Conservation (phyloP, 2,329 filamentous ascomycete species). For the Rhexocercosporidium sp. region DNA sequence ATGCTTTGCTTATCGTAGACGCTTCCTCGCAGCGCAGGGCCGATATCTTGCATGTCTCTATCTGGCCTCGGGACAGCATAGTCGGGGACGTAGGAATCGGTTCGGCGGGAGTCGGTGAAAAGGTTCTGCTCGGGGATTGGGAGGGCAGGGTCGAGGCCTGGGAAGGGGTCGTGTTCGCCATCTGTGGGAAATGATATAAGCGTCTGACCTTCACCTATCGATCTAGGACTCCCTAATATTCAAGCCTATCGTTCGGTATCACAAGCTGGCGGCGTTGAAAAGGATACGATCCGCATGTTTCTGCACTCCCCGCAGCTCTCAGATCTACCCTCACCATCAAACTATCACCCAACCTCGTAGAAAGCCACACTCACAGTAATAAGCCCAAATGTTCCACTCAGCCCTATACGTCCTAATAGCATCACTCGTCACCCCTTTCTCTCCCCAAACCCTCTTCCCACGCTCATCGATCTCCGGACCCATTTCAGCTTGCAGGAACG, state of each 20-base stretch:
- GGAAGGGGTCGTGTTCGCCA: constrained; percentile 6
- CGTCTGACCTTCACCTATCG: no score
- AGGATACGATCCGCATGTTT: no score
- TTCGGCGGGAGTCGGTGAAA: background rate
- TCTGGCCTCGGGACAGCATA: background rate
- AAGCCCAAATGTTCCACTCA: constrained; percentile 15
- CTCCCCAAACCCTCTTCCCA: background rate
- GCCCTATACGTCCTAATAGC: background rate
- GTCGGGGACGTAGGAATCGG: background rate
- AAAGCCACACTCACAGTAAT: constrained; percentile 13
- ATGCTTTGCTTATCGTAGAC: background rate
- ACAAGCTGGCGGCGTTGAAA: no score
- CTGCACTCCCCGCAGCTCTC: no score
- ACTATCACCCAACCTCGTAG: no score
- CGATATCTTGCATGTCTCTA: background rate
- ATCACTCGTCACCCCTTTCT: background rate
- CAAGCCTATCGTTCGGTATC: no score
- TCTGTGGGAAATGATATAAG: background rate
- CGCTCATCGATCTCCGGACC: background rate
- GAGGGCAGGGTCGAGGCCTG: background rate
- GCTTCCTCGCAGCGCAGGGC: background rate
- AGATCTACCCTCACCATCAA: no score
- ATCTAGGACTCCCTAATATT: no score
- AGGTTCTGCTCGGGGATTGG: background rate
- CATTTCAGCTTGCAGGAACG: constrained; percentile 12